These are phyloP conservation scores for Kodamaea fungicola DNA, from an alignment of 1,139 yeast species.

Conservation along the genomic window DNA sequence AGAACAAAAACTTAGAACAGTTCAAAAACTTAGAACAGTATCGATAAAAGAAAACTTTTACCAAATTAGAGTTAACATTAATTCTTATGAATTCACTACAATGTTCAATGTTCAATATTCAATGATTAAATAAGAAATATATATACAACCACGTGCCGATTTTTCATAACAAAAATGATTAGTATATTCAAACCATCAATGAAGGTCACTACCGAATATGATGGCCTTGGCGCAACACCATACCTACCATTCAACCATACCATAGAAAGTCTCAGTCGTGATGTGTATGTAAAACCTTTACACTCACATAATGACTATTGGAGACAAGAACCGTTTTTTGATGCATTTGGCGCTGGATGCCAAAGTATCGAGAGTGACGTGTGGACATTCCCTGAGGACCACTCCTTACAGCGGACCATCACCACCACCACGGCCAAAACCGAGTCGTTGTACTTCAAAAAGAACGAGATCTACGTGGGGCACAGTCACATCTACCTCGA, in stretches of 20 bases:
- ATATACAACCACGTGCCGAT: slow-evolving; percentile 2
- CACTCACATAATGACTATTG: slow-evolving; percentile 81
- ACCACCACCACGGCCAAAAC: slow-evolving; percentile 17
- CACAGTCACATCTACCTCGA: slow-evolving; percentile 52
- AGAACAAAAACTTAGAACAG: no score
- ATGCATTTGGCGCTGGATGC: slow-evolving; percentile 58
- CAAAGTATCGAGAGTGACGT: slow-evolving; percentile 70
- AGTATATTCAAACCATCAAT: slow-evolving; percentile 10
- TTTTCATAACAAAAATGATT: slow-evolving; percentile 10
- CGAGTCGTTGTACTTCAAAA: slow-evolving; percentile 20
- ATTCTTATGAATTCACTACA: no score
- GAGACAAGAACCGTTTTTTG: slow-evolving; percentile 59
- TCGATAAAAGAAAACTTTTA: no score
- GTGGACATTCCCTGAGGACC: slow-evolving; percentile 46
- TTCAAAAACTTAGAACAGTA: no score
- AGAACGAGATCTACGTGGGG: slow-evolving; percentile 57
- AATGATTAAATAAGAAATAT: no score
- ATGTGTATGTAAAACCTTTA: slow-evolving; percentile 47
- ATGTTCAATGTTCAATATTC: no score
- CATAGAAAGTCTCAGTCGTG: slow-evolving; percentile 42
- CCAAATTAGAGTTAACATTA: no score
- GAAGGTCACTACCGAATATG: slow-evolving; percentile 3
- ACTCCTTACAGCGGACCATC: slow-evolving; percentile 21
- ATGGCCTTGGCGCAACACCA: slow-evolving; percentile 13
- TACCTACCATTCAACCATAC: slow-evolving; percentile 14